Percentiles rank a stretch among this genome's conserved stretches.
These are phyloP conservation scores for Coniochaeta prunicola DNA, from an alignment of 2,329 filamentous ascomycete genomes.

Conservation along the genomic window DNA sequence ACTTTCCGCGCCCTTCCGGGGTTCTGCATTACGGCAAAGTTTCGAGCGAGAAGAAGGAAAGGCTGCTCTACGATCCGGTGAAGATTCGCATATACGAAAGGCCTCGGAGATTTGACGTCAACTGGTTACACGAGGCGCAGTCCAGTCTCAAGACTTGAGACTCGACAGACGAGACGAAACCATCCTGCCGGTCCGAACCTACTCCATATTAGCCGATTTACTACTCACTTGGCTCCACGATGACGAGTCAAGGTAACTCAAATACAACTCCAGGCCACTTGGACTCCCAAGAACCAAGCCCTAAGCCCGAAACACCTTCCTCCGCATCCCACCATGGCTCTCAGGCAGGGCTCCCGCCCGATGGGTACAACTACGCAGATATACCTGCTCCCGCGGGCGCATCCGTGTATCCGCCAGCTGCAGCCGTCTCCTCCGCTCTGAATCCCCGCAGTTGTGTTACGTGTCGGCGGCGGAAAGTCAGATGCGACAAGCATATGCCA, in stretches of 20 bases:
- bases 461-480: slow-evolving; percentile 43
- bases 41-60: background rate
- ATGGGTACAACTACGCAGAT: background rate
- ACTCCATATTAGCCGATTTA: background rate
- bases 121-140: too few species aligned
- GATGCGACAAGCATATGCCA: slow-evolving; percentile 71
- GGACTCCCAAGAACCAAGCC: background rate
- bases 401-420: slow-evolving; percentile 17
- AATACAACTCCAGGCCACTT: background rate
- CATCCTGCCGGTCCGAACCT: background rate
- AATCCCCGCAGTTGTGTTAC: slow-evolving; percentile 44
- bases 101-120: too few species aligned
- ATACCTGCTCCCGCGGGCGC: slow-evolving; percentile 13
- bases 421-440: slow-evolving; percentile 22
- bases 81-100: too few species aligned
- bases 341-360: background rate
- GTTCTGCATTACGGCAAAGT: too few species aligned
- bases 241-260: background rate
- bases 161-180: background rate
- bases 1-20: too few species aligned
- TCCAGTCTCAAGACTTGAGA: too few species aligned
- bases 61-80: background rate
- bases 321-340: background rate
- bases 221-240: background rate
- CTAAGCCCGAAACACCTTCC: background rate